Base-by-base conservation (phyloP, 352 stramenopile genomes). In the Pythium brachiatum region DNA sequence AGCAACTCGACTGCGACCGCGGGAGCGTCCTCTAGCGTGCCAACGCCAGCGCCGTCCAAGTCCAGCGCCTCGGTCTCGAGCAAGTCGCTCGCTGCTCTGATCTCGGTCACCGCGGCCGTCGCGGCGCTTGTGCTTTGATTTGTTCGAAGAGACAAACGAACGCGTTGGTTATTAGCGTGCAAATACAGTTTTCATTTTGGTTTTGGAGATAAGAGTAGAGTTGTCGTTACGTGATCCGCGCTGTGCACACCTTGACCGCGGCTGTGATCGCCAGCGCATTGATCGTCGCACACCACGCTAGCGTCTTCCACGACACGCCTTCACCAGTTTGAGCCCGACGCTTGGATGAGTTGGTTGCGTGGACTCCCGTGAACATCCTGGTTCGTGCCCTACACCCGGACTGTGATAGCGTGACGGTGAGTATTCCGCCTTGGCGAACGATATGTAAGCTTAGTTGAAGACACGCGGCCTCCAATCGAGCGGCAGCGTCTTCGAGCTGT, bases 1-100 rank as follows among this genome's bases (percentile, higher is more conserved):
- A 27, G 29, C 26, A 54, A 47, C 23, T 51, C 50, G 26, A 29
- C 48, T 20, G 57, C 32, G 34, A 51, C 9, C 5, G 21, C 13
- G 26, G 16, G 3, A 4, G 26, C 51, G 31, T 23, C 31, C 4
- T 15, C 46, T 31, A n/a, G 21, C 20, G 36, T 59, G 34, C 48
- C 57, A 21, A 53, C 58, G 47, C 38, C 58, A 11, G 27, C 25
- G 23, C 46, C 56, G n/a, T 29, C 53, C 83, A 93, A 47, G 52
- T 57, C 9, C 79, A 92, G 44, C 61, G 84, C n/a, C 72, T 94
- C 20, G 91, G 83, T 0, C 59, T 93, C 29, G 82, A 25, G 23
- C 20, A 31, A 36, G 36, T 51, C 57, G 34, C 23, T 64, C 36
- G 57, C 57, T 7, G 55, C 34, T 41, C 34, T 54, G 21, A 36